A percentile compares a stretch with the other conserved stretches of the same genome.
phyloP scores from a whole-genome alignment of 345 rosid species.

The Lepidium africanum region DNA sequence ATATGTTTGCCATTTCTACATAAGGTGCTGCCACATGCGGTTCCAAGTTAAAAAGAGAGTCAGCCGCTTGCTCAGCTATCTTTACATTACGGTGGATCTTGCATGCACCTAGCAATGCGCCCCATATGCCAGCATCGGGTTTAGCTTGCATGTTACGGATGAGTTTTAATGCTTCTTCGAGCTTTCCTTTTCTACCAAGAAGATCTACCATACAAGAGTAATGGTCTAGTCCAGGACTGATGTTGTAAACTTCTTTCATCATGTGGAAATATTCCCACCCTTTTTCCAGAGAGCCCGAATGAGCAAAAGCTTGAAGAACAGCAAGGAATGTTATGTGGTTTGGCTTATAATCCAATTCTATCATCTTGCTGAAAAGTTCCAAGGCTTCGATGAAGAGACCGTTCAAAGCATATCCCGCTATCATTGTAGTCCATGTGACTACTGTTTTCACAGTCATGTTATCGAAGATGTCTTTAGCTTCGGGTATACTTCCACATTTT shows the following conservation, averaged over 20 bases:
- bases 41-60: conserved; percentile 34
- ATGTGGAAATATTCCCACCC: conserved; percentile 45
- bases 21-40: conserved; percentile 43
- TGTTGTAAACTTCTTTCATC: conserved; percentile 34
- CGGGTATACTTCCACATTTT: conserved; percentile 53
- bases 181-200: conserved; percentile 52
- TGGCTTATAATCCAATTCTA: conserved; percentile 34
- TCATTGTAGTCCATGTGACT: conserved; percentile 61
- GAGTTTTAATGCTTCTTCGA: conserved; percentile 44
- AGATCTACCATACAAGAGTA: conserved; percentile 64
- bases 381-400: conserved; percentile 42
- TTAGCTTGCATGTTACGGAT: conserved; percentile 36
- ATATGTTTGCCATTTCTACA: conserved; percentile 54
- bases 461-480: conserved; percentile 41
- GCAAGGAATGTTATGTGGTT: conserved; percentile 56
- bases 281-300: conserved; percentile 51
- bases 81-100: conserved; percentile 42
- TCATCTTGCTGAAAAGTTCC: conserved; percentile 42
- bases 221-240: conserved; percentile 49
- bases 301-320: conserved; percentile 57
- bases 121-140: conserved; percentile 64
- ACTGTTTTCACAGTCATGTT: conserved; percentile 39
- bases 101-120: conserved; percentile 52
- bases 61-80: conserved; percentile 39
- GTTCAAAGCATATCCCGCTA: conserved; percentile 55